Percentiles rank a stretch among this genome's conserved stretches.
phyloP scores from a whole-genome alignment of 169 alveolate species.

The Babesia ovata region DNA sequence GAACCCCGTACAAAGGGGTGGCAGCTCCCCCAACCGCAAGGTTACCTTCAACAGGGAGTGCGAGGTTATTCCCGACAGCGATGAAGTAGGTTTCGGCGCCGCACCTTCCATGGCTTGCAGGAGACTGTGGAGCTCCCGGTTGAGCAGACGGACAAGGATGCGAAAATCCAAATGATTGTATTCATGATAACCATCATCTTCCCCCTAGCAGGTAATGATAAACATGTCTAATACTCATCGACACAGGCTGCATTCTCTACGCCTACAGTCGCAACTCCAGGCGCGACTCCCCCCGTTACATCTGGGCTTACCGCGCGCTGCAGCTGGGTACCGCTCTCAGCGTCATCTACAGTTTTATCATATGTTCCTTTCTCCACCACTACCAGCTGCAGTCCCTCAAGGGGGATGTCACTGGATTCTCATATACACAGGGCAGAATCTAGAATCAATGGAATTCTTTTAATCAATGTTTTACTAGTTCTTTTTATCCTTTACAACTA shows the following conservation, averaged over 20 bases:
- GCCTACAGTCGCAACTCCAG: constrained; percentile 1
- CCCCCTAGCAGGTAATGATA: constrained; percentile 42
- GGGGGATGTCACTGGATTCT: constrained; percentile 49
- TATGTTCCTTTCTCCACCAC: constrained; percentile 54
- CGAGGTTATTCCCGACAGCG: constrained; percentile 4
- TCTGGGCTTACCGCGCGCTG: constrained; percentile 59
- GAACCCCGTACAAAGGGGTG: not conserved
- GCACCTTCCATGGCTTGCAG: no score
- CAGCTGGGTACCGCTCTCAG: constrained; percentile 45
- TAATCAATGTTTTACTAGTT: not conserved
- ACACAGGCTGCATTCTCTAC: constrained; percentile 52
- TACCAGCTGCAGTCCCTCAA: constrained; percentile 5
- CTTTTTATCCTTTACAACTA: not conserved
- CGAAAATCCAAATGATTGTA: constrained; percentile 16
- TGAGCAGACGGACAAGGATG: constrained; percentile 19
- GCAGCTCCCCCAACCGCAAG: constrained; percentile 5
- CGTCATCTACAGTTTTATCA: constrained; percentile 42
- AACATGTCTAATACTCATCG: not conserved
- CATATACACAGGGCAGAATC: constrained; percentile 13
- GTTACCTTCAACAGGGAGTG: constrained; percentile 12
- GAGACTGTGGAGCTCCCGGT: not conserved
- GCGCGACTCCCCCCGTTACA: constrained; percentile 34
- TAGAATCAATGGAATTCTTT: not conserved
- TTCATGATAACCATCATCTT: constrained; percentile 46
- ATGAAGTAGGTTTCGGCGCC: not conserved